Base-by-base conservation (phyloP, 2,329 filamentous ascomycete genomes). In the Ceratocystis variospora region DNA sequence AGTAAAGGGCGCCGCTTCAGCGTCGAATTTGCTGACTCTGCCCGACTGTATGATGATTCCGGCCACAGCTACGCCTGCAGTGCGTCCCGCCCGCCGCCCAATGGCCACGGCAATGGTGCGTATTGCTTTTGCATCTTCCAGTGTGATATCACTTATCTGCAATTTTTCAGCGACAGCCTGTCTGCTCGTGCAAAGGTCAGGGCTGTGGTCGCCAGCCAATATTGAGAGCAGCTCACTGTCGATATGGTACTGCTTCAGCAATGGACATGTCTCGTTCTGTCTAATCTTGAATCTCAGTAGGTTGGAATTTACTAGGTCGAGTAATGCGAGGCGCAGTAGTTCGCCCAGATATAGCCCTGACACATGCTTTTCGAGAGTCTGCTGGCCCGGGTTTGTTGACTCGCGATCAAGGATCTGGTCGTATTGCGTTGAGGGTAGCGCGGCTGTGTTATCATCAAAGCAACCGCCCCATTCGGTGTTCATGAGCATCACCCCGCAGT, bases 321-420 rank as follows among this genome's bases (percentile, higher is more conserved):
- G 71, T 10, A 91, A 75, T 17, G 83, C 83, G 19, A 85, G 80
- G 57, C 88, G 81, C 61, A 91, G 78, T 48, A 92, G 85, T 72
- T 92, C 89, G 15, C 88, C 88, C 63, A 92, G 75, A 75, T 92
- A 92, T 83, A 92, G 87, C 69, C 88, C 88, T 0, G 86, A 89
- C n/a, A 91, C 82, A 48, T 87, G 84, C 77, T 92, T 92, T 76
- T 92, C 88, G 70, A 91, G 90, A 81, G 90, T 89, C 72, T 92
- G 88, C 63, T 88, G 83, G 10, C 87, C 87, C 0, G 87, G 87
- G 73, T 92, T 90, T 69, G 84, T 81, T 64, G 83, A 88, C 61
- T 84, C 83, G 12, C 76, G 76, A 73, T 92, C 88, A 17, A 92
- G 79, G 64, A 81, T 79, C 44, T 77, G 73, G 73, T 92, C 88